Base-by-base conservation (phyloP, 257 asterid genomes). In the Lycium ferocissimum region DNA sequence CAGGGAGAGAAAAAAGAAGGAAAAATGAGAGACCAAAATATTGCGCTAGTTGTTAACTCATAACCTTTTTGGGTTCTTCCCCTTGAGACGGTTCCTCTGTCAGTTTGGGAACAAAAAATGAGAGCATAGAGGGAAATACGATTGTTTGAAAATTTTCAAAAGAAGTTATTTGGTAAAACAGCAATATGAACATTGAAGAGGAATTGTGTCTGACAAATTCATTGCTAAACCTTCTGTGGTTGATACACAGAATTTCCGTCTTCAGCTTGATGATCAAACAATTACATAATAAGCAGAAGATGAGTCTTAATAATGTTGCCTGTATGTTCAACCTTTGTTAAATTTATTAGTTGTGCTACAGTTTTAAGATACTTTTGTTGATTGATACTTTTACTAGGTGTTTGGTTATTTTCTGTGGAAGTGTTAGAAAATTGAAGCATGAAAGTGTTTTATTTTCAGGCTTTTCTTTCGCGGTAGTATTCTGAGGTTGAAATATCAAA, bases 391-490 rank as follows among this genome's bases (percentile, higher is more conserved):
- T 76, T 26, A 14, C 51, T 67, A 49, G 45, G 62, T 76, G 43
- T 76, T 51, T 7, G 62, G 81, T 51, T 35, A 54, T 26, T 76
- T 76, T 51, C 45, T 51, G 18, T 6, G 45, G 14, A 76, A 76
- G 62, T 75, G 47, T 22, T 75, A 20, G 43, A 47, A 73, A 45
- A 47, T 53, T 73, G 80, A 73, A 73, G 81, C 81, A 47, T 73
- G 57, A 73, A 47, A 22, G 20, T 73, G 17, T 10, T 73, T 1
- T 20, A 47, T 20, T 20, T 47, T 13, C 45, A 73, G 61, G 54
- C 12, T 11, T 51, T 35, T 76, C 45, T 51, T 76, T 76, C 47
- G 51, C 4, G 14, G 37, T 51, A 51, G 63, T 26, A 22, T 51
- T 51, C 47, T 14, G 22, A 49, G 45, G 45, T 51, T 76, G 82